A percentile compares a stretch with the other conserved stretches of the same genome.
Conservation (phyloP, 1,139 yeast species). For the Hanseniaspora uvarum region DNA sequence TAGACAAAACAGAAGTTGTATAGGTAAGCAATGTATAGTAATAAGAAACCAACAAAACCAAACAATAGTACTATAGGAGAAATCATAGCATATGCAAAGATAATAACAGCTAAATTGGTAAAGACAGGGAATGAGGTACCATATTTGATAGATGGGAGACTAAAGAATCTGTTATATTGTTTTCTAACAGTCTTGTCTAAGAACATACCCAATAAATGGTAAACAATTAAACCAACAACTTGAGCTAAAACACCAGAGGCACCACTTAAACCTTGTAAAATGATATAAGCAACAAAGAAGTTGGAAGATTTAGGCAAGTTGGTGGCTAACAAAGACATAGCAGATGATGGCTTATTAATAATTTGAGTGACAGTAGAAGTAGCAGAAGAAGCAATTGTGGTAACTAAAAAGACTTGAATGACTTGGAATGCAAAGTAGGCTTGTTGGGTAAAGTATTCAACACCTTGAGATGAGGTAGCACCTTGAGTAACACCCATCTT, state of each 20-base stretch:
- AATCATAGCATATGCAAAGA: constrained; percentile 69
- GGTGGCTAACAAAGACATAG: constrained; percentile 58
- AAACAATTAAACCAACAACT: constrained; percentile 59
- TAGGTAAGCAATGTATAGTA: constrained; percentile 67
- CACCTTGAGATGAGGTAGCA: constrained; percentile 49
- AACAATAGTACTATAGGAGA: constrained; percentile 70
- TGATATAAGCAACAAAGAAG: constrained; percentile 62
- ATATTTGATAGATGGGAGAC: constrained; percentile 60
- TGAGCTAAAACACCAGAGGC: constrained; percentile 76
- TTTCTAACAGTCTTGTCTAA: constrained; percentile 79
- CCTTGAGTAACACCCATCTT: constrained; percentile 60
- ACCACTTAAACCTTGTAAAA: constrained; percentile 73
- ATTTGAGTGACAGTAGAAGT: constrained; percentile 62
- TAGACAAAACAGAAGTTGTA: constrained; percentile 70
- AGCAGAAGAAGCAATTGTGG: constrained; percentile 64
- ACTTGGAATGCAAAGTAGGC: constrained; percentile 65
- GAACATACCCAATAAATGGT: constrained; percentile 54
- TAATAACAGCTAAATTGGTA: constrained; percentile 71
- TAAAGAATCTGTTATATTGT: constrained; percentile 64
- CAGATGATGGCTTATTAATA: constrained; percentile 51
- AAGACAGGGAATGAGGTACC: constrained; percentile 83
- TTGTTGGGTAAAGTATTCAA: constrained; percentile 65
- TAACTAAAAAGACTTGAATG: constrained; percentile 58
- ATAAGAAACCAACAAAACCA: constrained; percentile 54
- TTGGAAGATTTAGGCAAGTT: constrained; percentile 85